Base-by-base conservation (phyloP, 805 yeast genomes). In the Wickerhamomyces strasburgensis region DNA sequence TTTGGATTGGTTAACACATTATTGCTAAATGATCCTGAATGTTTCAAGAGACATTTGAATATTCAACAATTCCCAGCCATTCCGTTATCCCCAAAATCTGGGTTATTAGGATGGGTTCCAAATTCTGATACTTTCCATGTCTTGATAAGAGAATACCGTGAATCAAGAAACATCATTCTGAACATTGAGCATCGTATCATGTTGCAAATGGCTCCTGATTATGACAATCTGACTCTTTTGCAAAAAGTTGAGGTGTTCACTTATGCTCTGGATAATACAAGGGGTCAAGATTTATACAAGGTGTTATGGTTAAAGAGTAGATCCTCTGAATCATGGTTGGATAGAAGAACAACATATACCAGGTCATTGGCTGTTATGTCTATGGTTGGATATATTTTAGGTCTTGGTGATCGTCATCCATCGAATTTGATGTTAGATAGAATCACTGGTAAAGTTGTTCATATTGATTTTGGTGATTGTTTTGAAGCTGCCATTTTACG, bases 391-490 rank as follows among this genome's bases (percentile, higher is more conserved):
- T 93, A 93, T 58, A 90, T 93, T 37, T 68, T 93, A 17, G 99
- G 99, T 11, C 70, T 93, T 15, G 99, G 99, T 43, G 99, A 93
- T 59, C 77, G 99, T 44, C 99, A 93, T 61, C 98, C 98, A 19
- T 86, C 97, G 21, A 93, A 93, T 56, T 72, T 93, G 62, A 86
- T 93, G 97, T 74, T 93, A 62, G 95, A 90, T 59, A 69, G 96
- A 45, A 75, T 82, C 34, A 87, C 98, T 0, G 99, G 99, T 43
- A 88, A 90, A 54, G 96, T 93, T 35, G 75, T 93, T 27, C 99
- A 93, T 57, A 90, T 93, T 62, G 99, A 93, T 70, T 93, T 90
- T 62, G 99, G 98, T 48, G 99, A 93, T 58, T 93, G 99, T 73
- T 93, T 93, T 55, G 99, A 93, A 58, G 96, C 98, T 2, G 98